Percentiles rank a stretch among this genome's conserved stretches.
These are phyloP conservation scores for Aspergillus baeticus DNA, from an alignment of 495 filamentous ascomycete species.

Conservation along the genomic window DNA sequence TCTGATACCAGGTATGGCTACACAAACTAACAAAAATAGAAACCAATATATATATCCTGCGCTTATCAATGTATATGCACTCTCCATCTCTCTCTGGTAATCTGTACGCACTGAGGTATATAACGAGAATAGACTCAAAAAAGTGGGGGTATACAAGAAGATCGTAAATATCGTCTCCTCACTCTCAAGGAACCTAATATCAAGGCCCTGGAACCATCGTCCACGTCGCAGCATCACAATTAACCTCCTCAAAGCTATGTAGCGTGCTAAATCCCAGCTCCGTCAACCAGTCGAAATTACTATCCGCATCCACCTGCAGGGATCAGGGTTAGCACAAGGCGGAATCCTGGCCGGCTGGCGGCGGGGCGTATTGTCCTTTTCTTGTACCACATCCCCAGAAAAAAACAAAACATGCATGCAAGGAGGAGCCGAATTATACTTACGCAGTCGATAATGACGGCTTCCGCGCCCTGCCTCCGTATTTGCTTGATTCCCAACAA, in stretches of 20 bases:
- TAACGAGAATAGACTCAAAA: conserved; percentile 9
- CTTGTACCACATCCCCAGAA: background rate
- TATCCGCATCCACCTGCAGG: conserved; percentile 65
- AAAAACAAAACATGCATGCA: background rate
- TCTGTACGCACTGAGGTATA: conserved; percentile 2
- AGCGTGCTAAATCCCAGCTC: conserved; percentile 76
- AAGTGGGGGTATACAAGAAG: conserved; percentile 11
- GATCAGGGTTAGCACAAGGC: conserved; percentile 20
- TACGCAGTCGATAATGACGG: conserved; percentile 75
- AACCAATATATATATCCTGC: background rate
- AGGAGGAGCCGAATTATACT: conserved; percentile 28
- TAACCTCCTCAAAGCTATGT: conserved; percentile 77
- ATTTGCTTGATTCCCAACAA: conserved; percentile 80
- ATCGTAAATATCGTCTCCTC: background rate
- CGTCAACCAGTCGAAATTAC: conserved; percentile 65
- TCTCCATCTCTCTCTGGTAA: background rate
- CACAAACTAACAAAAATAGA: too few relatives aligned
- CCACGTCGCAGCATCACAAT: conserved; percentile 70
- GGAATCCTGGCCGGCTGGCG: background rate
- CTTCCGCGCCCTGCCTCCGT: conserved; percentile 68
- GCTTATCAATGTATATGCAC: conserved; percentile 1
- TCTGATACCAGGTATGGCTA: too few relatives aligned
- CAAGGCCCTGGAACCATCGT: conserved; percentile 50
- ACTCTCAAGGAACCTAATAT: background rate
- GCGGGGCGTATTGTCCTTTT: background rate